Percentiles rank a stretch among this genome's conserved stretches.
phyloP scores from a whole-genome alignment of 129 eudicot species.

The Kitagawia praeruptora region DNA sequence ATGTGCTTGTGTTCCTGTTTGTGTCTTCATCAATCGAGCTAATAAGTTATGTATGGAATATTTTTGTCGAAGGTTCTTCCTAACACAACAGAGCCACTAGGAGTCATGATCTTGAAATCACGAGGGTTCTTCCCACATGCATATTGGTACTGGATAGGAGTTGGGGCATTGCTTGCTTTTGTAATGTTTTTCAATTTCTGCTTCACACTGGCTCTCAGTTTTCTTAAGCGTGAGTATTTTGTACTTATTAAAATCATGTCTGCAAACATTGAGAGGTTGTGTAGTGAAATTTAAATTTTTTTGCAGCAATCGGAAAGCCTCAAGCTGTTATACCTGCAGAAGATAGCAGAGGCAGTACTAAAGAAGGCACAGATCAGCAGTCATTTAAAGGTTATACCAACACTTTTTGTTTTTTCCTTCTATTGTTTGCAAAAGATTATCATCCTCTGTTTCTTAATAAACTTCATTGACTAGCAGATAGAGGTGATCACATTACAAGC shows the following conservation, averaged over 20 bases:
- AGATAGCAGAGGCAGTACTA: slow-evolving; percentile 5
- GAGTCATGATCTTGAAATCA: slow-evolving; percentile 30
- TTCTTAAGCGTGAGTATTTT: slow-evolving; percentile 54
- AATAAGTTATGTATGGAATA: not conserved
- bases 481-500: not conserved
- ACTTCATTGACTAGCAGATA: not conserved
- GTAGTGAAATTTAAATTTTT: not conserved
- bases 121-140: slow-evolving; percentile 50
- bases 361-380: slow-evolving; percentile 17
- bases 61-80: slow-evolving; percentile 17
- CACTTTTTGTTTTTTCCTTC: no score
- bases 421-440: not conserved
- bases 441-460: not conserved
- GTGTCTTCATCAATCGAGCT: not conserved
- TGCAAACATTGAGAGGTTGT: not conserved
- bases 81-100: slow-evolving; percentile 29
- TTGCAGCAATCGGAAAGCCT: slow-evolving; percentile 47
- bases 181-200: slow-evolving; percentile 38
- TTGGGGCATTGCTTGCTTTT: slow-evolving; percentile 57
- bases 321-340: slow-evolving; percentile 38
- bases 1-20: not conserved
- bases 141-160: slow-evolving; percentile 73
- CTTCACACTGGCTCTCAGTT: slow-evolving; percentile 34
- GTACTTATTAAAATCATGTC: not conserved
- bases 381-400: slow-evolving; percentile 8